phyloP scores from a whole-genome alignment of 2,329 filamentous ascomycete species.

The Ophiosphaerella herpotricha region DNA sequence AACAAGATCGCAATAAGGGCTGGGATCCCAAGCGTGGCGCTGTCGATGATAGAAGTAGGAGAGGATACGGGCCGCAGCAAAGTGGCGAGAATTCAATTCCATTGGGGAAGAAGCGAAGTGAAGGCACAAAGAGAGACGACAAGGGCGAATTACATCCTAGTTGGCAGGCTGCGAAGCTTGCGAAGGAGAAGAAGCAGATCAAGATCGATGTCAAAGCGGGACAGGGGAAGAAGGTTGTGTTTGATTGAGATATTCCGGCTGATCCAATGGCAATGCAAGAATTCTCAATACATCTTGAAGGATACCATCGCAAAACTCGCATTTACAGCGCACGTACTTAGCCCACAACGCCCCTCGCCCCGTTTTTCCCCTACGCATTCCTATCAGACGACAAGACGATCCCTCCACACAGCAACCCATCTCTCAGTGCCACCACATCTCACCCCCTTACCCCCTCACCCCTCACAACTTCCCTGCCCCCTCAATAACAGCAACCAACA shows the following conservation, averaged over 20 bases:
- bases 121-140: constrained; percentile 53
- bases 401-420: too few relatives aligned
- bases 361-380: too few relatives aligned
- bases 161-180: constrained; percentile 66
- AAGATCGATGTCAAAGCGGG: constrained; percentile 50
- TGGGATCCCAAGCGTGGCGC: constrained; percentile 66
- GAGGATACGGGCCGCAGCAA: constrained; percentile 29
- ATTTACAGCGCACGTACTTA: too few relatives aligned
- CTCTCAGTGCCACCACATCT: too few relatives aligned
- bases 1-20: constrained; percentile 54
- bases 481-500: constrained; percentile 57
- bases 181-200: constrained; percentile 60
- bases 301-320: too few relatives aligned
- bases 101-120: constrained; percentile 31
- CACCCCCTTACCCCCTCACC: not conserved
- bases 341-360: too few relatives aligned
- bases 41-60: constrained; percentile 36
- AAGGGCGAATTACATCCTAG: constrained; percentile 64
- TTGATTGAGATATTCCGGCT: constrained; percentile 53
- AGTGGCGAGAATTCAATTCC: constrained; percentile 41
- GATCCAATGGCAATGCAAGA: too few relatives aligned
- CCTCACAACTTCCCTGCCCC: constrained; percentile 11
- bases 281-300: too few relatives aligned
- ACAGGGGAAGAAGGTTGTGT: constrained; percentile 65
- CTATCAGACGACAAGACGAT: too few relatives aligned